Base-by-base conservation (phyloP, 1,284 basidiomycete genomes). In the Austroboletus niveus region DNA sequence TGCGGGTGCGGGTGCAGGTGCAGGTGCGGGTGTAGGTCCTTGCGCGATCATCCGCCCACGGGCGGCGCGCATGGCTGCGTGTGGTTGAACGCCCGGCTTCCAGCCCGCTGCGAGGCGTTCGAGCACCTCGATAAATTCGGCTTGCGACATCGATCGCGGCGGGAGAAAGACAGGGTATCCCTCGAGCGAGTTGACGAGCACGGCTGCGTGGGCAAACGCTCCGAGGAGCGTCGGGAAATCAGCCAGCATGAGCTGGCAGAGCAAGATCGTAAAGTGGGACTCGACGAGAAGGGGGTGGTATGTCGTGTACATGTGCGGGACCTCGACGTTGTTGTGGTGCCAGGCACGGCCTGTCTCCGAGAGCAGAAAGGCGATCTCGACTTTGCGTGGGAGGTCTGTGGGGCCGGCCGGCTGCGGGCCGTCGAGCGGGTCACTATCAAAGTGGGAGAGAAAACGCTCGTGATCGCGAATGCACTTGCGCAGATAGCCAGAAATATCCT, bases 221-320 rank as follows among this genome's bases (percentile, higher is more conserved):
- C 77, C 75, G 8, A 89, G 69, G 20, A 90, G 71, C 8, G 70
- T 68, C 7, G 75, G 61, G 59, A 92, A 82, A 56, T 91, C 86
- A 2, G 83, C 89, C 11, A 91, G 78, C 75, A 93, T 78, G 49
- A 92, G 72, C 46, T 81, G 73, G 57, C 82, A 82, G 53, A 90
- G 74, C 31, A 93, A 74, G 48, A 90, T 75, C 55, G 80, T 87
- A 71, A 87, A 93, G 63, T 89, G 84, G 7, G 89, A 83, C 65
- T 93, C 90, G 52, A 92, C 84, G 45, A 92, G 79, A 34, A 92
- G 76, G 8, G 90, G 90, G 60, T 93, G 90, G 63, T 92, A 93
- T 1, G 89, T 90, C 49, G 90, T 89, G 70, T 89, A 86, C 61
- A 79, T 76, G 27, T 81, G 66, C 1, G 79, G 76, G 7, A 65